These are phyloP conservation scores for Xylaria venustula DNA, from an alignment of 495 filamentous ascomycete species.

Conservation along the genomic window DNA sequence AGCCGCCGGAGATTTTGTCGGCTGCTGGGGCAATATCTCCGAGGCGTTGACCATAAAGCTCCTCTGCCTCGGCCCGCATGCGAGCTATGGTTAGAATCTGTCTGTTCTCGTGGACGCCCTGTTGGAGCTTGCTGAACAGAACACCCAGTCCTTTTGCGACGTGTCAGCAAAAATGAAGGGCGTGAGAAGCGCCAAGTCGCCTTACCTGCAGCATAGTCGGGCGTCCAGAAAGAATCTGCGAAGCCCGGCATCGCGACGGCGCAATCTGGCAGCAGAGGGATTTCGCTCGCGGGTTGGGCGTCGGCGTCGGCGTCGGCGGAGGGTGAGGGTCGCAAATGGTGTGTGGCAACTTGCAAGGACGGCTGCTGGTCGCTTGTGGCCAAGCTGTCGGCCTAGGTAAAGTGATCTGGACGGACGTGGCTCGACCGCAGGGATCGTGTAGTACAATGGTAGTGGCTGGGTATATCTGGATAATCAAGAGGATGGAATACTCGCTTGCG, in stretches of 20 bases:
- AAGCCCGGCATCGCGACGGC: slow-evolving; percentile 71
- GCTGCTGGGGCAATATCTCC: slow-evolving; percentile 80
- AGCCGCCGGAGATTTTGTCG: slow-evolving; percentile 81
- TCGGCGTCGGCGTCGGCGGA: too few relatives aligned
- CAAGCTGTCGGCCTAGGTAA: neutral
- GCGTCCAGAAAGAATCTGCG: slow-evolving; percentile 93
- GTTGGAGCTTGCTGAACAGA: slow-evolving; percentile 94
- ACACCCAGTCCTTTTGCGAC: slow-evolving; percentile 73
- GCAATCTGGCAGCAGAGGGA: slow-evolving; percentile 7
- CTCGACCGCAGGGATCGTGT: neutral
- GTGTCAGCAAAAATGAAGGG: slow-evolving; percentile 13
- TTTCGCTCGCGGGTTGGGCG: neutral
- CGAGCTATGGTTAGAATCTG: slow-evolving; percentile 88
- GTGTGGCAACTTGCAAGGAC: neutral
- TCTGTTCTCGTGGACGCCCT: slow-evolving; percentile 91
- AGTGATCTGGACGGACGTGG: neutral
- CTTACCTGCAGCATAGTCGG: slow-evolving; percentile 85
- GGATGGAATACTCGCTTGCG: neutral
- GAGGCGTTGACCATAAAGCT: slow-evolving; percentile 77
- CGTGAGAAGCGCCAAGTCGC: slow-evolving; percentile 6
- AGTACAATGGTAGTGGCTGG: neutral
- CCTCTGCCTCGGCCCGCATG: slow-evolving; percentile 95
- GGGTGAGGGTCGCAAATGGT: neutral
- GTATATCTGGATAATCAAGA: neutral
- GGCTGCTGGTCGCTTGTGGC: neutral